Base-by-base conservation (phyloP, 2,329 filamentous ascomycete species). In the Cytospora schulzeri region DNA sequence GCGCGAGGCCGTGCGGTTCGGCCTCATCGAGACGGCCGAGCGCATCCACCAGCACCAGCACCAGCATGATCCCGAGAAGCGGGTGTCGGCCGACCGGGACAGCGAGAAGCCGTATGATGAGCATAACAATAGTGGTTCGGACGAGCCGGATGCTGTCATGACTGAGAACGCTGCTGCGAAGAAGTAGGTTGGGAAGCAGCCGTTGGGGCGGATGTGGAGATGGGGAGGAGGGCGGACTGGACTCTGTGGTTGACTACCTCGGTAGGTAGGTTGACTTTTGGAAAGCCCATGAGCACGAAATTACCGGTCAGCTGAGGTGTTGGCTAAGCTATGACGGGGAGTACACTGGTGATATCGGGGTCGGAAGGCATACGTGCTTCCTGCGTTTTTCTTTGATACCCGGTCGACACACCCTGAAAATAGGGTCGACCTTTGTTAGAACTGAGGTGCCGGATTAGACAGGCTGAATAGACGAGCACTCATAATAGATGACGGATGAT, bases 1-100 rank as follows among this genome's bases (percentile, higher is more conserved):
- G 73, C 73, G 77, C 59, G 81, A 85, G 66, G 76, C 80, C 60
- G 67, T 69, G 53, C 68, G 66, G 35, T 75, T 74, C 48, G 73
- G 73, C 19, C 70, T 75, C 22, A 69, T 75, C 50, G 66, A 67
- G 51, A 66, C 63, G 7, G 64, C 60, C 41, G 66, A 65, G 54
- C 64, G 66, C 28, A 60, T 62, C 22, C 62, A 65, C 65, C 65
- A 64, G 35, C 29, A 55, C 11, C 41, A 45, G n/a, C 51, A 56
- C 22, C 50, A 4, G 3, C 17, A 60, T 15, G 63, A 48, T 54
- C 48, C 52, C 11, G 61, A 61, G 53, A 57, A 60, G 57, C 63
- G 62, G 5, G 57, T 45, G 24, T 54, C 61, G 28, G 50, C 35
- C 5, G 53, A 41, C 61, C 57, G 52, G 29, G 62, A 58, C 62